A percentile compares a stretch with the other conserved stretches of the same genome.
Evolutionary conservation across 495 filamentous ascomycete genomes (phyloP).

Genomic region (Aspergillus nidulans): DNA sequence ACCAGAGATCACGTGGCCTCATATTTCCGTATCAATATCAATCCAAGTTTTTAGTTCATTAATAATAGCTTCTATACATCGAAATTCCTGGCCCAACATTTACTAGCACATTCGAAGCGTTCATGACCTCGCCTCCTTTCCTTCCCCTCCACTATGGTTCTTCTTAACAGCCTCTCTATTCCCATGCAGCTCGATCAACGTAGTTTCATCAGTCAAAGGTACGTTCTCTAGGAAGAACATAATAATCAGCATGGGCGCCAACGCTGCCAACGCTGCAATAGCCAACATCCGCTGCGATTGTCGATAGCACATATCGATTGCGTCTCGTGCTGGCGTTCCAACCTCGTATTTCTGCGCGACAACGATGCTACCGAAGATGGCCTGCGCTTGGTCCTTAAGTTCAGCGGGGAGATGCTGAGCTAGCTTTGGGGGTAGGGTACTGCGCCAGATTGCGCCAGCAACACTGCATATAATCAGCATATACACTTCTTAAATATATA

Average conservation of each 20-base stretch:
- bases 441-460: constrained; percentile 27
- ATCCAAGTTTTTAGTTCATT: too few relatives aligned
- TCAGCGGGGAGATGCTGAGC: constrained; percentile 16
- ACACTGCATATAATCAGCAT: constrained; percentile 16
- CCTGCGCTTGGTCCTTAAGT: constrained; percentile 16
- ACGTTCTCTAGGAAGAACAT: constrained; percentile 24
- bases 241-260: constrained; percentile 21
- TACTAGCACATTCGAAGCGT: too few relatives aligned
- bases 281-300: constrained; percentile 21
- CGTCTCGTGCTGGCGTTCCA: constrained; percentile 14
- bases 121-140: background rate
- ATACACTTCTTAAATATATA: too few relatives aligned
- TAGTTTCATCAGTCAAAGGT: background rate
- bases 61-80: too few relatives aligned
- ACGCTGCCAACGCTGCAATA: constrained; percentile 15
- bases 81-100: too few relatives aligned
- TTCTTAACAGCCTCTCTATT: too few relatives aligned
- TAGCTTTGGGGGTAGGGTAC: constrained; percentile 19
- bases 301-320: constrained; percentile 21
- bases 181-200: background rate
- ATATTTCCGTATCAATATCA: too few relatives aligned
- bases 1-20: too few relatives aligned
- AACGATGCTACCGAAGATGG: constrained; percentile 21
- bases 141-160: background rate
- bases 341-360: constrained; percentile 18